Evolutionary conservation across 1,139 yeast genomes (phyloP), one percentile per base, ranked within the genome.

Genomic region (Taphrina flavorubra): DNA sequence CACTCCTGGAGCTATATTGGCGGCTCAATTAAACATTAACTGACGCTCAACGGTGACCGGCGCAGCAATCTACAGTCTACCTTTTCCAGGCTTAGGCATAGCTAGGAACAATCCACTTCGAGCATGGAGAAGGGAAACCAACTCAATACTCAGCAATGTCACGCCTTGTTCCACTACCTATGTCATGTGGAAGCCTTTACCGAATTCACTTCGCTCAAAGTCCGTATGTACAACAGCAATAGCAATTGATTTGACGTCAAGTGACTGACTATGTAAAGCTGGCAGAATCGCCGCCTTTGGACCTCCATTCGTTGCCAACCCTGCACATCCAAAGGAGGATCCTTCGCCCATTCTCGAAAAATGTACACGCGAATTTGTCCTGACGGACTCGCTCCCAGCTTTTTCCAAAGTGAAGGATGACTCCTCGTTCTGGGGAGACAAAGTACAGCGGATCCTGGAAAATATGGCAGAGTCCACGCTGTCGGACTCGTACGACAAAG

Each of bases 401-500:
- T 61, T 69, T 18, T 44, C 51, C 25, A 47, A 59, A 40, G 70
- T 61, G 13, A 55, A 62, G 34, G 57, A 49, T 14, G 67, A 69
- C 13, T 25, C 67, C 42, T 44, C 51, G 14, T 69, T 69, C 53
- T 69, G 70, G 70, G 63, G 69, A 10, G 65, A 47, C 10, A 51
- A 59, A 25, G 58, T 69, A 13, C 69, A 69, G 14, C 47, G 51
- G n/a, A 55, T 69, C 11, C 53, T 69, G 44, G 70, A 69, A 42
- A 53, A 51, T 14, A 65, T 69, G 68, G 69, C 69, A 1, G 62
- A 60, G 25, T 34, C 61, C 13, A 69, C 57, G 16, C 51, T 69
- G 44, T 65, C 69, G 8, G 70, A 69, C 46, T 69, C 70, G 13
- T 69, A 65, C 25, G 70, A 69, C 51, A 66, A 69, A 56, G 70